Evolutionary conservation across 2,329 filamentous ascomycete genomes (phyloP).

Genomic region (Chaetoscypha palmicola): DNA sequence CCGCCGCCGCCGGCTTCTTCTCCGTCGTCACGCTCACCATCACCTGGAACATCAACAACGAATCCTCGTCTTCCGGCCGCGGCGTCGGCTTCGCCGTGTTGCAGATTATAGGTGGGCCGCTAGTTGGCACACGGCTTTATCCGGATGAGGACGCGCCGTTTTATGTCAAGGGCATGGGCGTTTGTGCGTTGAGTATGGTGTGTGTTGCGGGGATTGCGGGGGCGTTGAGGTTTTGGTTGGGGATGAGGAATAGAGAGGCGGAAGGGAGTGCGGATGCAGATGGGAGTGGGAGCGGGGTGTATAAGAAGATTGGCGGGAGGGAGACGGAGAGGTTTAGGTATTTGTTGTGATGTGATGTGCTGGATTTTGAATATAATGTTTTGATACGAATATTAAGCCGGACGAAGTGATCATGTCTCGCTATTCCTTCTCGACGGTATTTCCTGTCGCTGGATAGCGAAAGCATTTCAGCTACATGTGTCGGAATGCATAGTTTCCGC

Average conservation of each 20-base stretch:
- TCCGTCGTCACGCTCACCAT: conserved; percentile 77
- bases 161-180: conserved; percentile 42
- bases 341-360: conserved; percentile 2
- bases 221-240: conserved; percentile 32
- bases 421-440: too few species aligned
- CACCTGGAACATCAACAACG: conserved; percentile 85
- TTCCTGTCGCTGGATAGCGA: too few species aligned
- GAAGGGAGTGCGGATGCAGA: conserved; percentile 17
- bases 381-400: too few species aligned
- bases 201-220: conserved; percentile 37
- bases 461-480: too few species aligned
- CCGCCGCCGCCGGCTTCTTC: conserved; percentile 75
- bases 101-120: conserved; percentile 56
- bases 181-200: conserved; percentile 44
- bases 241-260: not conserved
- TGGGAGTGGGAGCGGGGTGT: not conserved
- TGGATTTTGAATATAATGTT: not conserved
- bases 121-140: conserved; percentile 48
- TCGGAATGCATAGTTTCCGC: too few species aligned
- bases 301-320: not conserved
- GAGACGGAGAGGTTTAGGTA: conserved; percentile 1
- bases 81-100: conserved; percentile 73
- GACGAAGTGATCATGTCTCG: too few species aligned
- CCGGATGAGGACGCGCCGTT: conserved; percentile 42
- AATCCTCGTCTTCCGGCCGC: conserved; percentile 59